phyloP scores from a whole-genome alignment of 2,329 filamentous ascomycete genomes.

The Aspergillus clavatus region DNA sequence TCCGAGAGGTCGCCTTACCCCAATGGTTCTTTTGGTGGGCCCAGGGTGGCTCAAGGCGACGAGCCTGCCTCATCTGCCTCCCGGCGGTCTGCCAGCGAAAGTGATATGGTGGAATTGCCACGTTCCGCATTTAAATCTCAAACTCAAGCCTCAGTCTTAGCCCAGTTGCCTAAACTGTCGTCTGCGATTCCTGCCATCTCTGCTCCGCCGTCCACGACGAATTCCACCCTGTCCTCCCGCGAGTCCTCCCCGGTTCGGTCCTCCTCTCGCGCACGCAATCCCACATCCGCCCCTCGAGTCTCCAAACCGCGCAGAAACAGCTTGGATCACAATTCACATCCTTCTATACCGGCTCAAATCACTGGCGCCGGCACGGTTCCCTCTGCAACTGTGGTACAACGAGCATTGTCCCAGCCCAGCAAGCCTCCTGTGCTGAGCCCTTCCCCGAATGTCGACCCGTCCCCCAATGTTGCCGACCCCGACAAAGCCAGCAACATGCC shows the following conservation, averaged over 20 bases:
- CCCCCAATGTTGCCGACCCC: slow-evolving; percentile 57
- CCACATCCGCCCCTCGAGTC: slow-evolving; percentile 29
- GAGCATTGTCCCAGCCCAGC: slow-evolving; percentile 63
- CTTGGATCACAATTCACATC: slow-evolving; percentile 60
- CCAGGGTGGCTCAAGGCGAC: slow-evolving; percentile 25
- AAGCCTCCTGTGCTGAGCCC: slow-evolving; percentile 59
- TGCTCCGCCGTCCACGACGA: slow-evolving; percentile 36
- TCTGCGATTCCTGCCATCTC: slow-evolving; percentile 24
- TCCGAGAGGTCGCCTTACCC: slow-evolving; percentile 35
- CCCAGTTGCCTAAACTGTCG: slow-evolving; percentile 31
- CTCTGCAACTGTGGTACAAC: slow-evolving; percentile 59
- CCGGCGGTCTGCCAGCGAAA: slow-evolving; percentile 26
- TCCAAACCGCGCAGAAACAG: slow-evolving; percentile 62
- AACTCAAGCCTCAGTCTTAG: slow-evolving; percentile 21
- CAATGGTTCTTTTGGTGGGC: slow-evolving; percentile 27
- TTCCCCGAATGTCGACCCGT: slow-evolving; percentile 56
- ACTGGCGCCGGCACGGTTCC: slow-evolving; percentile 41
- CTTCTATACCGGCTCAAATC: slow-evolving; percentile 43
- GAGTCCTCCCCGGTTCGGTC: slow-evolving; percentile 45
- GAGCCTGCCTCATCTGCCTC: slow-evolving; percentile 22
- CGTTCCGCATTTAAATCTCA: slow-evolving; percentile 26
- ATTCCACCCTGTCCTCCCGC: slow-evolving; percentile 46
- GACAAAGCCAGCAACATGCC: slow-evolving; percentile 54
- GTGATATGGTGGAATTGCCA: slow-evolving; percentile 27
- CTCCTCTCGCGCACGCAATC: slow-evolving; percentile 27